A percentile compares a stretch with the other conserved stretches of the same genome.
phyloP scores from a whole-genome alignment of 2,329 filamentous ascomycete species.

The Bipolaris oryzae region DNA sequence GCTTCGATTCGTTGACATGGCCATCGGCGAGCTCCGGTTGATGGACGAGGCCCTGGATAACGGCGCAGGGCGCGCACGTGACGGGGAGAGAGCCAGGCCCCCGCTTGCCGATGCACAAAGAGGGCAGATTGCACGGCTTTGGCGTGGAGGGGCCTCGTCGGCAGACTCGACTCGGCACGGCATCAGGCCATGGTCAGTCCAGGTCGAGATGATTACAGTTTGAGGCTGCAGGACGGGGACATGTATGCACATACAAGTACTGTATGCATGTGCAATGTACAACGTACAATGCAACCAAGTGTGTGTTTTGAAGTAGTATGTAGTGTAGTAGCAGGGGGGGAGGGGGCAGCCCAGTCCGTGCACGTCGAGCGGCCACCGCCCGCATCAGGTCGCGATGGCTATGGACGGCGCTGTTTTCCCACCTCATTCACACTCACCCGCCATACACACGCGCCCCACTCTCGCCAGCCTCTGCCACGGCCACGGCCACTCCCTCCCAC shows the following conservation, averaged over 20 bases:
- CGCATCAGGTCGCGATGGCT: constrained; percentile 13
- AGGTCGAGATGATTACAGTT: too few species aligned
- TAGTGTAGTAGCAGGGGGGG: not conserved
- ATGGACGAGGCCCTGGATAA: constrained; percentile 25
- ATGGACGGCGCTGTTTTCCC: constrained; percentile 8
- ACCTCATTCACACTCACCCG: constrained; percentile 13
- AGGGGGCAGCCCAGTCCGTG: constrained; percentile 12
- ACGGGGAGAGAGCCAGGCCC: constrained; percentile 18
- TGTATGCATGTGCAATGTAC: too few species aligned
- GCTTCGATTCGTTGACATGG: constrained; percentile 37
- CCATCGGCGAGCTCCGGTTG: constrained; percentile 45
- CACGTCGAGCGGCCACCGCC: constrained; percentile 11
- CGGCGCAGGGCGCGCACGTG: constrained; percentile 31
- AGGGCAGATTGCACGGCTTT: constrained; percentile 9
- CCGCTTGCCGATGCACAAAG: constrained; percentile 14
- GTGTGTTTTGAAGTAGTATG: not conserved
- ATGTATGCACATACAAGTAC: not conserved
- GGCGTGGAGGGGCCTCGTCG: not conserved
- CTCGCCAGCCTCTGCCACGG: constrained; percentile 22
- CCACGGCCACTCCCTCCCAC: constrained; percentile 7
- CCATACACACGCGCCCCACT: constrained; percentile 13
- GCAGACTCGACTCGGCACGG: constrained; percentile 21
- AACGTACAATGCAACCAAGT: not conserved
- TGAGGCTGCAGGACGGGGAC: not conserved
- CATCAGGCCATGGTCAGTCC: constrained; percentile 30